These are phyloP conservation scores for Fusarium brachygibbosum DNA, from an alignment of 2,329 filamentous ascomycete species.

Conservation along the genomic window DNA sequence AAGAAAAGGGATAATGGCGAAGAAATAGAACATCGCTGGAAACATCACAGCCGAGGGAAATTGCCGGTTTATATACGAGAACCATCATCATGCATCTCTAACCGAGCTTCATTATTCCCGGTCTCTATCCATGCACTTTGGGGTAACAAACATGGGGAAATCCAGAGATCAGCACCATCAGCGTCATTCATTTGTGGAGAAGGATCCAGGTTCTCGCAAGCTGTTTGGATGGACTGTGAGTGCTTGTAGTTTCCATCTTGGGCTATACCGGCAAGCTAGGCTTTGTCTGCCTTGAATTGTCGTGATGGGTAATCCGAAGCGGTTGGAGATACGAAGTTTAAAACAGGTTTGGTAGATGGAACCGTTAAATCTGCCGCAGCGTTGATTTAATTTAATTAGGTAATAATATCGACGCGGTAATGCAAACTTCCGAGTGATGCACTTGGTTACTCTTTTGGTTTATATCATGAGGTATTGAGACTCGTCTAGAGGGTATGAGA, in stretches of 20 bases:
- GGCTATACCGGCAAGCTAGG: neutral
- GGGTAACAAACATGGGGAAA: conserved; percentile 4
- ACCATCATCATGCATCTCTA: neutral
- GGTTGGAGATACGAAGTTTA: neutral
- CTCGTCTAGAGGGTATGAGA: no score
- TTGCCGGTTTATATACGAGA: neutral
- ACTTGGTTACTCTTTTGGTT: no score
- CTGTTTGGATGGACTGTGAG: neutral
- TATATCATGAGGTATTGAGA: no score
- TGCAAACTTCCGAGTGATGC: no score
- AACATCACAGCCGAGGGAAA: neutral
- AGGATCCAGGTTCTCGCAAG: neutral
- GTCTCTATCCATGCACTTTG: neutral
- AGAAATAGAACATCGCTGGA: accelerated
- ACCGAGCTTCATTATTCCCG: neutral
- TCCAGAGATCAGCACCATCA: conserved; percentile 5
- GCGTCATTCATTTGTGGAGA: conserved; percentile 12
- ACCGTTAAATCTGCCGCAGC: neutral
- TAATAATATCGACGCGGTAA: no score
- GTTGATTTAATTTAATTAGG: neutral
- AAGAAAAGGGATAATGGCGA: accelerated
- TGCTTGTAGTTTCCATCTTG: conserved; percentile 2
- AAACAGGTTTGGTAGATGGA: neutral
- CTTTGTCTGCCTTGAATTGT: neutral
- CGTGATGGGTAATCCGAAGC: neutral